Evolutionary conservation across 1,284 basidiomycete genomes (phyloP).

Genomic region (Cutaneotrichosporon dermatis): DNA sequence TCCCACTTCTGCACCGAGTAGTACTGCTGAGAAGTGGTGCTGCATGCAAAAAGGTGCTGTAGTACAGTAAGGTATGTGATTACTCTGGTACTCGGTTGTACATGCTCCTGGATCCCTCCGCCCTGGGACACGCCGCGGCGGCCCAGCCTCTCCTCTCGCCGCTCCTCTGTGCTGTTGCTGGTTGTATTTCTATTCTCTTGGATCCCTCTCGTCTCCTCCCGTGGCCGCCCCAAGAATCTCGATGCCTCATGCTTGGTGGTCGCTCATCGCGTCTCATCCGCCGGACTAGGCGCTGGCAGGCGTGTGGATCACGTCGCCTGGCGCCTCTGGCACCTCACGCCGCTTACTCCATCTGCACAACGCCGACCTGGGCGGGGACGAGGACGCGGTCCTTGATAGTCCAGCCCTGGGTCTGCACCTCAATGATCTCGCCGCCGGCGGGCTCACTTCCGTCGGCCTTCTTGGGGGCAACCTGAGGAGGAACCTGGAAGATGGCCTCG

Average conservation of each 20-base stretch:
- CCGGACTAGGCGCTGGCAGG: too few species aligned
- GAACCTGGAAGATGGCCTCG: conserved; percentile 92
- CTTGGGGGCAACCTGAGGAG: conserved; percentile 59
- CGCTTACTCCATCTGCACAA: conserved; percentile 56
- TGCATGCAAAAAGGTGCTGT: conserved; percentile 8
- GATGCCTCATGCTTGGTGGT: too few species aligned
- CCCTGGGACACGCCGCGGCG: not conserved
- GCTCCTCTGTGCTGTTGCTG: not conserved
- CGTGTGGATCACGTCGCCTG: too few species aligned
- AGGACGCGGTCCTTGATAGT: conserved; percentile 87
- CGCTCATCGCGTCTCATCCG: too few species aligned
- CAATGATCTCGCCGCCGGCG: conserved; percentile 81
- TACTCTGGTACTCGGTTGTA: not conserved
- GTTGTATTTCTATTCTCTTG: not conserved
- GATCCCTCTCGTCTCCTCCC: not conserved
- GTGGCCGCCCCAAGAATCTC: too few species aligned
- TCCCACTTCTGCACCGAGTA: not conserved
- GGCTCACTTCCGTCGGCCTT: conserved; percentile 52
- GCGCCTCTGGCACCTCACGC: too few species aligned
- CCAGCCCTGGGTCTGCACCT: conserved; percentile 88
- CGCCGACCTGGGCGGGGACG: conserved; percentile 93
- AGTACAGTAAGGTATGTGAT: conserved; percentile 6
- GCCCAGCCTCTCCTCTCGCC: not conserved
- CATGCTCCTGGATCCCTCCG: not conserved
- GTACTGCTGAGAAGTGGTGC: conserved; percentile 13